Base-by-base conservation (phyloP, 139 green algal genomes). In the Tetraselmis chui region DNA sequence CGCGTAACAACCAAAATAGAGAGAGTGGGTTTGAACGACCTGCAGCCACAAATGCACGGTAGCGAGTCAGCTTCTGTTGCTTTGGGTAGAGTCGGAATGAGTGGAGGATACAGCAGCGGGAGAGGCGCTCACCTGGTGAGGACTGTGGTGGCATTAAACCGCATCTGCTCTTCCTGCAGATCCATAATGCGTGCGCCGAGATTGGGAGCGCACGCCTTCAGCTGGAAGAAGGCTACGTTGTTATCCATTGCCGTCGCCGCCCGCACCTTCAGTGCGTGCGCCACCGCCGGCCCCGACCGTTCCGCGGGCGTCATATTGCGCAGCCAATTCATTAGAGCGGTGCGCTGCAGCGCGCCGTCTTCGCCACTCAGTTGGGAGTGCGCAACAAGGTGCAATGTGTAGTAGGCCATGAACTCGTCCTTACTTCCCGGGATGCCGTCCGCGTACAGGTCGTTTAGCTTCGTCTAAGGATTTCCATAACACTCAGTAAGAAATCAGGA, bases 111-210 rank as follows among this genome's bases (percentile, higher is more conserved):
- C 30, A 30, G 67, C 31, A 83, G 32, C 58, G 30, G 31, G 5
- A 28, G 28, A 5, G 24, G 67, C 26, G 58, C 76, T 18, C 75
- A 75, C 78, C 26, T 30, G 23, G 30, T 67, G 29, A 84, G 79
- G 24, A 81, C 26, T 1, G 30, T 78, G n/a, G 59, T 78, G 75
- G 67, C 59, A 28, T 83, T 45, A 31, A 80, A 84, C 31, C 83
- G 29, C 5, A 83, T 59, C 5, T 78, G 30, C 45, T 83, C 76
- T 2, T 80, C 59, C 24, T 76, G 75, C 59, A 84, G 32, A 77
- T 97, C 93, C 86, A 98, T 88, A 31, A 98, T 87, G 0, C 90
- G 89, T 11, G 92, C 84, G 2, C 90, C 88, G 5, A 97, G 84
- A 29, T 85, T 82, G 24, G 94, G 92, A 18, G 92, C 91, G 0